A percentile compares a stretch with the other conserved stretches of the same genome.
These are phyloP conservation scores for Colletotrichum higginsianum DNA, from an alignment of 2,329 filamentous ascomycete genomes.

Conservation along the genomic window DNA sequence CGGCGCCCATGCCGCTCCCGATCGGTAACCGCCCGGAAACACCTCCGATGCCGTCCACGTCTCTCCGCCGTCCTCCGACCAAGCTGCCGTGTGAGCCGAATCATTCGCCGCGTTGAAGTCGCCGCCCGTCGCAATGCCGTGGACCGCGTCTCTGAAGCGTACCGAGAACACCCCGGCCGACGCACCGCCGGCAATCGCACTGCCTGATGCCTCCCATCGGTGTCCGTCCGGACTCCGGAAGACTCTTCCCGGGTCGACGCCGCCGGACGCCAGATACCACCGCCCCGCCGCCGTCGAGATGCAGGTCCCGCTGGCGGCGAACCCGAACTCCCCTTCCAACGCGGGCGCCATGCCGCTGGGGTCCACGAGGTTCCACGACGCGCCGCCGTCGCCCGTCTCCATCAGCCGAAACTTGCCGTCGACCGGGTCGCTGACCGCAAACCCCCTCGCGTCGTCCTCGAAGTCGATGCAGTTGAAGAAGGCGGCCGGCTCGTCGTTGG, in stretches of 20 bases:
- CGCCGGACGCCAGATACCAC: constrained; percentile 50
- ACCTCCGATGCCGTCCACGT: constrained; percentile 47
- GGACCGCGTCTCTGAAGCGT: constrained; percentile 48
- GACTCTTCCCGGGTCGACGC: constrained; percentile 48
- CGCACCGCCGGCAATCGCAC: constrained; percentile 47
- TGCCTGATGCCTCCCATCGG: constrained; percentile 48
- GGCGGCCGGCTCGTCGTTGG: constrained; percentile 48
- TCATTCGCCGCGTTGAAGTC: constrained; percentile 48
- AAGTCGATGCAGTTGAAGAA: constrained; percentile 55
- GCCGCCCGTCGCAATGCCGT: constrained; percentile 51
- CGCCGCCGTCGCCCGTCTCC: constrained; percentile 50
- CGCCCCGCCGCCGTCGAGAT: constrained; percentile 47
- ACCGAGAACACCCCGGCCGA: constrained; percentile 52
- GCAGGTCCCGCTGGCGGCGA: constrained; percentile 54
- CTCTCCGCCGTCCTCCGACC: constrained; percentile 50
- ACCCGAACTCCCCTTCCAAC: constrained; percentile 49
- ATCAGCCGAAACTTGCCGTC: constrained; percentile 51
- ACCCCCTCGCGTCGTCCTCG: constrained; percentile 44
- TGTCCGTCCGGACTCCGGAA: constrained; percentile 48
- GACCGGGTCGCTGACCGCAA: constrained; percentile 53
- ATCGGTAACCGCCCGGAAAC: constrained; percentile 52
- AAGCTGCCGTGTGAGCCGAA: constrained; percentile 46
- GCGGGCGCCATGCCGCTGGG: constrained; percentile 47
- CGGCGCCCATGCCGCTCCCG: constrained; percentile 50
- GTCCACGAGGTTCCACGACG: constrained; percentile 47